phyloP scores from a whole-genome alignment of 2,329 filamentous ascomycete genomes.

The Trichoderma pleuroti region DNA sequence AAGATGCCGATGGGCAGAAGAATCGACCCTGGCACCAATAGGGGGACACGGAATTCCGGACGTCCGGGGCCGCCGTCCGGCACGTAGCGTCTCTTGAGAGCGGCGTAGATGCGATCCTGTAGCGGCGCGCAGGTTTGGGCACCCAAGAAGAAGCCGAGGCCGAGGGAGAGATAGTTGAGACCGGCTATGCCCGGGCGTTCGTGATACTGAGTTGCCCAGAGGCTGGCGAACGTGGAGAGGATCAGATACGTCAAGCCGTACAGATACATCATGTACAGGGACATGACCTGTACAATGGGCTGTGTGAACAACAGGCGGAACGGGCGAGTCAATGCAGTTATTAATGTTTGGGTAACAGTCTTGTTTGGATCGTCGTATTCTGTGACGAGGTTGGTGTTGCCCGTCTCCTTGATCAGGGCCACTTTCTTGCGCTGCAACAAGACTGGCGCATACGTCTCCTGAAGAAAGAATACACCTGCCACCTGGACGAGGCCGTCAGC shows the following conservation, averaged over 20 bases:
- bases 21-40: slow-evolving; percentile 40
- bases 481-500: slow-evolving; percentile 58
- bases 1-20: slow-evolving; percentile 43
- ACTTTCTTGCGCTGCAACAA: slow-evolving; percentile 59
- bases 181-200: slow-evolving; percentile 52
- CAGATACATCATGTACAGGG: slow-evolving; percentile 63
- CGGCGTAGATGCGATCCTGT: slow-evolving; percentile 44
- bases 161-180: slow-evolving; percentile 32
- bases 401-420: slow-evolving; percentile 55
- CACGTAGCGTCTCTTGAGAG: slow-evolving; percentile 40
- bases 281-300: slow-evolving; percentile 64
- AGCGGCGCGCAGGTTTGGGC: slow-evolving; percentile 41
- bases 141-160: slow-evolving; percentile 29
- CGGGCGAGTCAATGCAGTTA: slow-evolving; percentile 62
- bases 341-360: slow-evolving; percentile 37
- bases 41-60: slow-evolving; percentile 43
- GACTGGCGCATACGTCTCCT: slow-evolving; percentile 57
- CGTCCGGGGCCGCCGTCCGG: slow-evolving; percentile 33
- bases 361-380: slow-evolving; percentile 48
- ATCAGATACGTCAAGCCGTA: slow-evolving; percentile 60
- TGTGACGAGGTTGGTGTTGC: slow-evolving; percentile 46
- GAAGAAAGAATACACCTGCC: slow-evolving; percentile 55
- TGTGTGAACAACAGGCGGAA: slow-evolving; percentile 58
- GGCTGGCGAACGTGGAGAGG: slow-evolving; percentile 46
- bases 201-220: slow-evolving; percentile 56